phyloP scores from a whole-genome alignment of 208 protist genomes.

The Trypanosoma mega region DNA sequence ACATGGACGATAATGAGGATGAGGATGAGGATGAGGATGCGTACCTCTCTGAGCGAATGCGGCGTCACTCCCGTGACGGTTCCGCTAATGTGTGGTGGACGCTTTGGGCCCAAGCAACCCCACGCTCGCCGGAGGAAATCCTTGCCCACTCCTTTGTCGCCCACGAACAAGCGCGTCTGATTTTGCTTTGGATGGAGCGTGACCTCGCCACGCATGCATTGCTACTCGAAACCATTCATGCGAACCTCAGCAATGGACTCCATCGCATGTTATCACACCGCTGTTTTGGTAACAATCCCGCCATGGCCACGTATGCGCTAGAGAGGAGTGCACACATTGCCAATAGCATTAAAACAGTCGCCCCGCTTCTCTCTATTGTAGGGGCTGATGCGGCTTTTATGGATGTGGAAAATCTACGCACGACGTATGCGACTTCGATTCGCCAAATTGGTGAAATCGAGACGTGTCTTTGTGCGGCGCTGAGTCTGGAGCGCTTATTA shows the following conservation, averaged over 20 bases:
- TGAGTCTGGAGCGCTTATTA: slow-evolving; percentile 58
- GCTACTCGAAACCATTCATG: slow-evolving; percentile 53
- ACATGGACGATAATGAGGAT: slow-evolving; percentile 27
- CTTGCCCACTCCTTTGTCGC: slow-evolving; percentile 40
- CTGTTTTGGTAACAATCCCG: slow-evolving; percentile 34
- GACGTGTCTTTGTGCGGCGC: slow-evolving; percentile 41
- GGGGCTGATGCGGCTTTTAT: slow-evolving; percentile 15
- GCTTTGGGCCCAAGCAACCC: slow-evolving; percentile 58
- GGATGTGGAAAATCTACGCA: slow-evolving; percentile 40
- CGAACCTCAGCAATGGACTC: slow-evolving; percentile 52
- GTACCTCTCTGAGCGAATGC: slow-evolving; percentile 80
- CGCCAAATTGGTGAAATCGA: slow-evolving; percentile 62
- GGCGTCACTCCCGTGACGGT: slow-evolving; percentile 14
- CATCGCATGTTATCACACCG: slow-evolving; percentile 70
- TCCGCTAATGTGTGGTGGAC: slow-evolving; percentile 64
- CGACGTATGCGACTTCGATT: slow-evolving; percentile 35
- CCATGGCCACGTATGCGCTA: slow-evolving; percentile 35
- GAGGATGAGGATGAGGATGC: slow-evolving; percentile 39
- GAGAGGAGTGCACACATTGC: slow-evolving; percentile 22
- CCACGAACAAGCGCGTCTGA: slow-evolving; percentile 37
- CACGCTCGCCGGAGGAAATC: slow-evolving; percentile 54
- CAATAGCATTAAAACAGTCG: slow-evolving; percentile 26
- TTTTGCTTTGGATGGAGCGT: slow-evolving; percentile 58
- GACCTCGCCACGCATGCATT: slow-evolving; percentile 31
- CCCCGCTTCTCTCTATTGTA: neutral